phyloP scores from a whole-genome alignment of 192 early-diverging fungal species.

The Coemansia sp. region DNA sequence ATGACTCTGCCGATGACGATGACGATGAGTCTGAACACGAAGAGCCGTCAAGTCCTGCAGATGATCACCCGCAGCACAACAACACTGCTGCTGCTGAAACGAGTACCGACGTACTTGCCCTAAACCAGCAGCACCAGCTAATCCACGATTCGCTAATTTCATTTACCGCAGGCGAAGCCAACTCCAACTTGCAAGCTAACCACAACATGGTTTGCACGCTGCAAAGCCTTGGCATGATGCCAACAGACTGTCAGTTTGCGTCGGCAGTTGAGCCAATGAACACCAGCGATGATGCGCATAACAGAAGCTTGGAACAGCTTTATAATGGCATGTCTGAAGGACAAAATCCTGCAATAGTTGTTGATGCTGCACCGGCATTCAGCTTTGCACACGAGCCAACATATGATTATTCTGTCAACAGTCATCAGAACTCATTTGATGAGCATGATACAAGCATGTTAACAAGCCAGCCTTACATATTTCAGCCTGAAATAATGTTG shows the following conservation, averaged over 20 bases:
- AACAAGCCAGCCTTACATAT: background rate
- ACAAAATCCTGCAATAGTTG: background rate
- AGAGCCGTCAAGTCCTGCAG: too few species aligned
- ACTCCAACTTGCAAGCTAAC: background rate
- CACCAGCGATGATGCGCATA: background rate
- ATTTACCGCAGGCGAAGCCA: background rate
- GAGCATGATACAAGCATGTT: too few species aligned
- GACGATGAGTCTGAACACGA: constrained; percentile 8
- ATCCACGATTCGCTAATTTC: background rate
- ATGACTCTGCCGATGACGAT: constrained; percentile 19
- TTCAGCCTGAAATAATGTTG: constrained; percentile 5
- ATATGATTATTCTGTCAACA: background rate
- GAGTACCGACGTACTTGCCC: too few species aligned
- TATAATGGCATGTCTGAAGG: background rate
- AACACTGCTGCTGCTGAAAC: too few species aligned
- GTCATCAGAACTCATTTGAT: background rate
- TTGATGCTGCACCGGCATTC: background rate
- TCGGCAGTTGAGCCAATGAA: background rate
- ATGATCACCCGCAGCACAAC: background rate
- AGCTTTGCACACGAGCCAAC: background rate
- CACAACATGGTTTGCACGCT: constrained; percentile 10
- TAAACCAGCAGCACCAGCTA: background rate
- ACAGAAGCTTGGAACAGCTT: background rate
- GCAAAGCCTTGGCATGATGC: constrained; percentile 5
- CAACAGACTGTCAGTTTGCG: background rate